Percentiles rank a stretch among this genome's conserved stretches.
These are phyloP conservation scores for Penicillium olsonii DNA, from an alignment of 2,329 filamentous ascomycete species.

Conservation along the genomic window DNA sequence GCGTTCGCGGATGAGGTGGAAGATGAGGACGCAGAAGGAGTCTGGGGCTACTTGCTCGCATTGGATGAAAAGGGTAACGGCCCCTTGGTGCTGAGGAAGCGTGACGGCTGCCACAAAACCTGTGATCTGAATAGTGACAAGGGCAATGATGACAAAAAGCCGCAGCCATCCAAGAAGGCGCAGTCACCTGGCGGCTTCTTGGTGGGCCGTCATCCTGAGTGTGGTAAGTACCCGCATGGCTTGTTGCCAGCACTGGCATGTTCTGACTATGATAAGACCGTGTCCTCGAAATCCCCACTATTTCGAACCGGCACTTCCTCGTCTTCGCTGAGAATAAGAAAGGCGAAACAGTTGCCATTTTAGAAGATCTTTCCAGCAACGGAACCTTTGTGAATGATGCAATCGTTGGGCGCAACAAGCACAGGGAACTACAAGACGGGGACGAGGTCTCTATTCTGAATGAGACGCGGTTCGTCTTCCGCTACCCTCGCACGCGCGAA, in stretches of 20 bases:
- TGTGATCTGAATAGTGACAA: slow-evolving; percentile 22
- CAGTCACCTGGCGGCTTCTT: slow-evolving; percentile 79
- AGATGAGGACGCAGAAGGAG: slow-evolving; percentile 79
- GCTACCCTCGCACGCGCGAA: slow-evolving; percentile 75
- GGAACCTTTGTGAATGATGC: slow-evolving; percentile 95
- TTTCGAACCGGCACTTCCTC: slow-evolving; percentile 75
- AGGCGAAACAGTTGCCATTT: slow-evolving; percentile 65
- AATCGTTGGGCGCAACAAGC: slow-evolving; percentile 86
- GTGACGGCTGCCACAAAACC: slow-evolving; percentile 65
- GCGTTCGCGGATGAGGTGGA: slow-evolving; percentile 78
- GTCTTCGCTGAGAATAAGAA: slow-evolving; percentile 58
- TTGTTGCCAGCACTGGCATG: background rate
- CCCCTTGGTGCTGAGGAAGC: slow-evolving; percentile 72
- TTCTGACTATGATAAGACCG: slow-evolving; percentile 57
- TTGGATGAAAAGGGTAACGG: slow-evolving; percentile 70
- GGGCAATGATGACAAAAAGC: slow-evolving; percentile 39
- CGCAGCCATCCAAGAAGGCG: slow-evolving; percentile 55
- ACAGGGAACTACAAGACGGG: slow-evolving; percentile 81
- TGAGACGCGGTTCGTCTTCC: slow-evolving; percentile 84
- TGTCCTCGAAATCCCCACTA: slow-evolving; percentile 71
- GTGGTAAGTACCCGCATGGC: slow-evolving; percentile 62
- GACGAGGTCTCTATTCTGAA: slow-evolving; percentile 89
- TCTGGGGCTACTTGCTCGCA: slow-evolving; percentile 94
- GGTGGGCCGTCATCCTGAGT: slow-evolving; percentile 90
- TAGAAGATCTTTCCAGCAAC: slow-evolving; percentile 94